These are phyloP conservation scores for Fusarium sp. DNA, from an alignment of 2,329 filamentous ascomycete species.

Conservation along the genomic window DNA sequence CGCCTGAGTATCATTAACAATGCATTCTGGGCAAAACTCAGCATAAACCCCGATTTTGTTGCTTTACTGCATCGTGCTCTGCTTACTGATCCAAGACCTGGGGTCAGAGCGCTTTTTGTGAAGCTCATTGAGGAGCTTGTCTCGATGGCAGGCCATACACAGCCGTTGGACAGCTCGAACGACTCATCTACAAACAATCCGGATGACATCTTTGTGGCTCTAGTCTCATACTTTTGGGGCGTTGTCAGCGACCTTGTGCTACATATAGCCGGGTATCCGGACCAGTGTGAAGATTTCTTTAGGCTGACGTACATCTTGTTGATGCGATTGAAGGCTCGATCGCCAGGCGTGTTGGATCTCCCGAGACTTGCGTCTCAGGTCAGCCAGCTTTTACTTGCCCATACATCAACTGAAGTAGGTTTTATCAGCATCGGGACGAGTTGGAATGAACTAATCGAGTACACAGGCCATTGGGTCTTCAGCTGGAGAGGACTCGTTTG, in stretches of 20 bases:
- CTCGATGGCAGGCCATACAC: conserved; percentile 12
- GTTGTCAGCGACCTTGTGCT: conserved; percentile 52
- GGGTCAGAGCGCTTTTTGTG: conserved; percentile 47
- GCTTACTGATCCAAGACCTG: conserved; percentile 44
- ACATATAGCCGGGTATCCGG: conserved; percentile 46
- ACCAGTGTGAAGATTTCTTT: conserved; percentile 61
- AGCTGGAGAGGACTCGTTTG: conserved; percentile 45
- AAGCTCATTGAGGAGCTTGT: conserved; percentile 51
- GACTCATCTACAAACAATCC: neutral
- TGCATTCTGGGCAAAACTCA: conserved; percentile 47
- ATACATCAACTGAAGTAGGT: conserved; percentile 57
- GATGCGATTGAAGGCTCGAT: conserved; percentile 46
- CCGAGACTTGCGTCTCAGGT: conserved; percentile 46
- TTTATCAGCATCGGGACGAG: neutral
- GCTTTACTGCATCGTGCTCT: conserved; percentile 42
- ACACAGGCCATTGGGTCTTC: conserved; percentile 45
- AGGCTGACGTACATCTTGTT: conserved; percentile 56
- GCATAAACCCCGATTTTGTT: conserved; percentile 37
- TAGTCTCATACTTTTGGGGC: conserved; percentile 46
- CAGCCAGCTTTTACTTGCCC: conserved; percentile 53
- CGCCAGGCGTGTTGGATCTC: conserved; percentile 48
- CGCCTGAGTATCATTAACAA: conserved; percentile 45
- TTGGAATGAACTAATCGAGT: conserved; percentile 6
- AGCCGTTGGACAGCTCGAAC: neutral
- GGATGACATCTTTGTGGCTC: conserved; percentile 29